Conservation (phyloP, 768 basidiomycete species). For the Botryobasidium botryosum region DNA sequence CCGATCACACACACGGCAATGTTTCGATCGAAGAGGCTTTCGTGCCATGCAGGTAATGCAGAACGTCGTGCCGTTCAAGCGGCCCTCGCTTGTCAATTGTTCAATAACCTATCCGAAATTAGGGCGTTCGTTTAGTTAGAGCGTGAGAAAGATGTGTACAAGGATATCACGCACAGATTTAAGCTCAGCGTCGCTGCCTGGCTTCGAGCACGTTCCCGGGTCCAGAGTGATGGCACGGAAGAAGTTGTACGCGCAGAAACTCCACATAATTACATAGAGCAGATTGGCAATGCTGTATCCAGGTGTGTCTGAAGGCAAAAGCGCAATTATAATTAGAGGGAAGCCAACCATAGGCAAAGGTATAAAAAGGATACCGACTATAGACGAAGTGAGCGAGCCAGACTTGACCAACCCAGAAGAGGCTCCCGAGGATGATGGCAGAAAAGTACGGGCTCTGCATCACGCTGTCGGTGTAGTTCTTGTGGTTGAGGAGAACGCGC, state of each 20-base stretch:
- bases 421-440: slow-evolving; percentile 69
- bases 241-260: slow-evolving; percentile 75
- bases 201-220: slow-evolving; percentile 72
- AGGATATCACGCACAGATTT: slow-evolving; percentile 45
- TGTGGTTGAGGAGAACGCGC: slow-evolving; percentile 67
- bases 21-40: slow-evolving; percentile 86
- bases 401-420: slow-evolving; percentile 72
- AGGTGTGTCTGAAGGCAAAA: slow-evolving; percentile 40
- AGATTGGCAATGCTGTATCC: slow-evolving; percentile 61
- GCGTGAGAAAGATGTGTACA: neutral
- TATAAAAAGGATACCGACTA: slow-evolving; percentile 28
- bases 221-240: slow-evolving; percentile 80
- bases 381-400: slow-evolving; percentile 66
- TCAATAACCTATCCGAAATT: slow-evolving; percentile 52
- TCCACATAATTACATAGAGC: slow-evolving; percentile 50
- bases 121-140: neutral
- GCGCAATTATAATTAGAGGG: neutral
- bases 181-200: slow-evolving; percentile 66
- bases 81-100: slow-evolving; percentile 71
- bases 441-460: slow-evolving; percentile 85
- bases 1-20: slow-evolving; percentile 81
- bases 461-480: slow-evolving; percentile 67
- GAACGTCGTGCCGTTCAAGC: slow-evolving; percentile 89
- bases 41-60: slow-evolving; percentile 92
- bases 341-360: neutral